Conservation (phyloP, 179 eudicot species). For the Pouteria campechiana region DNA sequence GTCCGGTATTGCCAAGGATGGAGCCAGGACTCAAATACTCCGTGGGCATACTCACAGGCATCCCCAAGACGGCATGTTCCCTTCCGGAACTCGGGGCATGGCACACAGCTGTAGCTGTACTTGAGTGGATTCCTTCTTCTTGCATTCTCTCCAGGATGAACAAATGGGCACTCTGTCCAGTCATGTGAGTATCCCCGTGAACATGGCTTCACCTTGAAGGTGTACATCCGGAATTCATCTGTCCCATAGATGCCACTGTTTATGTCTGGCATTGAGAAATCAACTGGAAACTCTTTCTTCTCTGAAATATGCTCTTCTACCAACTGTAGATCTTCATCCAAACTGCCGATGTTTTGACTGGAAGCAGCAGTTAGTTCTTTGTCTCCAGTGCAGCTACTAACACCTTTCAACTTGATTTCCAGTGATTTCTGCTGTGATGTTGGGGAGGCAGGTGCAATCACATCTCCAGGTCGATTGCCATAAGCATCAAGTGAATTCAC, state of each 20-base stretch:
- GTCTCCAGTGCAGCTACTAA: conserved; percentile 12
- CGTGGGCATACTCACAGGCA: conserved; percentile 82
- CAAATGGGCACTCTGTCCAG: conserved; percentile 97
- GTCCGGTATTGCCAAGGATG: conserved; percentile 91
- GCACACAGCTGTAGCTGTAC: conserved; percentile 77
- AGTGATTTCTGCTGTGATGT: conserved; percentile 38
- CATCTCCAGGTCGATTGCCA: conserved; percentile 53
- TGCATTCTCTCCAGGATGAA: conserved; percentile 90
- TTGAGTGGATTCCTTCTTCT: conserved; percentile 82
- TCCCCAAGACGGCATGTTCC: conserved; percentile 63
- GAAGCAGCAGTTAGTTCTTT: conserved; percentile 6
- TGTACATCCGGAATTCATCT: conserved; percentile 83
- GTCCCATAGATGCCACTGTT: conserved; percentile 69
- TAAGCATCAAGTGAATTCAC: conserved; percentile 30
- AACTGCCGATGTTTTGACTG: conserved; percentile 11
- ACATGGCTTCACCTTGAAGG: conserved; percentile 84
- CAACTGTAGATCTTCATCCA: conserved; percentile 8
- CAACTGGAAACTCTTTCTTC: conserved; percentile 75
- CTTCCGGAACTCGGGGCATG: conserved; percentile 84
- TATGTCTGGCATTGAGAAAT: conserved; percentile 76
- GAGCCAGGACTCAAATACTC: conserved; percentile 89
- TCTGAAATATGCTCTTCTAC: conserved; percentile 22
- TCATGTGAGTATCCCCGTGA: conserved; percentile 93
- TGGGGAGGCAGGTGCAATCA: conserved; percentile 30
- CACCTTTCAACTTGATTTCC: conserved; percentile 38